These are phyloP conservation scores for Leccinum sublutescens DNA, from an alignment of 768 basidiomycete genomes.

Conservation along the genomic window DNA sequence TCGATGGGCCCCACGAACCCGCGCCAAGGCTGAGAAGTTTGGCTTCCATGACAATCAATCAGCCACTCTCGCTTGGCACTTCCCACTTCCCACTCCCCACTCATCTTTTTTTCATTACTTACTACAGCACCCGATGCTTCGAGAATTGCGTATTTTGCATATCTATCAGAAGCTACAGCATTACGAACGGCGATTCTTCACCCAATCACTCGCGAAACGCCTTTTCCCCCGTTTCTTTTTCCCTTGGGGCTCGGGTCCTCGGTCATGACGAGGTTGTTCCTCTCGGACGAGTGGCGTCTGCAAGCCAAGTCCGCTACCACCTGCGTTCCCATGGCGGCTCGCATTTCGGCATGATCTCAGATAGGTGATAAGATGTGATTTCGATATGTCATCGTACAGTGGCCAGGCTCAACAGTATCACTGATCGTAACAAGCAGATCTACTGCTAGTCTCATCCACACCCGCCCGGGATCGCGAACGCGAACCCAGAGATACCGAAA, in stretches of 20 bases:
- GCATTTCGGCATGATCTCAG: background rate
- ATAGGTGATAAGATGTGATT: background rate
- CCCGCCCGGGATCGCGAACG: conserved; percentile 3
- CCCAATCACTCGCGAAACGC: background rate
- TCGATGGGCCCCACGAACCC: background rate
- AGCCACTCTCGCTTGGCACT: background rate
- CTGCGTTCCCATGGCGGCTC: background rate
- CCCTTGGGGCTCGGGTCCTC: background rate
- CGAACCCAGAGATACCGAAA: conserved; percentile 3
- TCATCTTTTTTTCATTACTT: conserved; percentile 1
- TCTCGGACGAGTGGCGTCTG: conserved; percentile 1
- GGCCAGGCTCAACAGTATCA: background rate
- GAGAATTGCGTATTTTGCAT: background rate
- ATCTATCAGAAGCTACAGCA: conserved; percentile 11
- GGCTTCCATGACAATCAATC: conserved; percentile 21
- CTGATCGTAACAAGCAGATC: background rate
- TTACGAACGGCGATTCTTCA: conserved; percentile 2
- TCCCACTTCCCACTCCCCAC: background rate
- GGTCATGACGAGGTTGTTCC: background rate
- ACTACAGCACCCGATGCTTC: conserved; percentile 6
- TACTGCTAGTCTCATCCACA: background rate
- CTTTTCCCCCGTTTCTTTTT: background rate
- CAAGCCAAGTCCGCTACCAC: background rate
- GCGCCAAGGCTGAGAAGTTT: conserved; percentile 3
- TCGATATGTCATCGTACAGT: background rate